Evolutionary conservation across 202 grass and related monocot genomes (phyloP).

Genomic region (Sporobolus alterniflorus): DNA sequence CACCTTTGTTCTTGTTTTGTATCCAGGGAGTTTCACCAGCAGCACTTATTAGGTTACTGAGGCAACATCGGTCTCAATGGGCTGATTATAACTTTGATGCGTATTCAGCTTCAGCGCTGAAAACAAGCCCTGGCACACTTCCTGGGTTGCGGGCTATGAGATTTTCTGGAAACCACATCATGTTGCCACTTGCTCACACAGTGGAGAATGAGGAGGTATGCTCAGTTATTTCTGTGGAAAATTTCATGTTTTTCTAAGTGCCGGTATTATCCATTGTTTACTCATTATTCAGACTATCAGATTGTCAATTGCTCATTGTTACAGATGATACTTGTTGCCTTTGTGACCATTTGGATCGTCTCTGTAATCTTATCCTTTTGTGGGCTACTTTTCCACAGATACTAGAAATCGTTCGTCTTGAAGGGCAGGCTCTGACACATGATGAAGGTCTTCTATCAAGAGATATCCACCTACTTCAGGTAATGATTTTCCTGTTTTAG

Average conservation of each 20-base stretch:
- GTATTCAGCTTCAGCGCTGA: constrained; percentile 82
- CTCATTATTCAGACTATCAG: neutral
- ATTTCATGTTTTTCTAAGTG: constrained; percentile 3
- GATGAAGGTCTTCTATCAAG: constrained; percentile 76
- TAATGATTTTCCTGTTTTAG: constrained; percentile 34
- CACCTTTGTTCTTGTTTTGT: constrained; percentile 23
- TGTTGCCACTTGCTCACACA: constrained; percentile 95
- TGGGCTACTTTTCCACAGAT: constrained; percentile 43
- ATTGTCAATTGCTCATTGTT: neutral
- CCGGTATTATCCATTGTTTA: neutral
- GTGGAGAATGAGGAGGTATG: constrained; percentile 98
- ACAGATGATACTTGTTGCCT: neutral
- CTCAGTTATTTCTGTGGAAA: neutral
- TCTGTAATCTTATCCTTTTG: neutral
- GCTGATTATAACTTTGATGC: constrained; percentile 98
- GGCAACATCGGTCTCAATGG: constrained; percentile 98
- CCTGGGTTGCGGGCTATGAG: constrained; percentile 69
- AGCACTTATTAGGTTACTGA: constrained; percentile 82
- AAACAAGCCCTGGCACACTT: constrained; percentile 70
- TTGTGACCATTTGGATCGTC: neutral
- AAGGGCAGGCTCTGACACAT: constrained; percentile 76
- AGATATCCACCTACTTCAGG: constrained; percentile 98
- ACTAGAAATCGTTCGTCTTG: constrained; percentile 96
- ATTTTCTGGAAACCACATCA: constrained; percentile 92
- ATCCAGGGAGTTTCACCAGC: constrained; percentile 91